Conservation (phyloP, 257 asterid genomes). For the Euphrasia confusa region DNA sequence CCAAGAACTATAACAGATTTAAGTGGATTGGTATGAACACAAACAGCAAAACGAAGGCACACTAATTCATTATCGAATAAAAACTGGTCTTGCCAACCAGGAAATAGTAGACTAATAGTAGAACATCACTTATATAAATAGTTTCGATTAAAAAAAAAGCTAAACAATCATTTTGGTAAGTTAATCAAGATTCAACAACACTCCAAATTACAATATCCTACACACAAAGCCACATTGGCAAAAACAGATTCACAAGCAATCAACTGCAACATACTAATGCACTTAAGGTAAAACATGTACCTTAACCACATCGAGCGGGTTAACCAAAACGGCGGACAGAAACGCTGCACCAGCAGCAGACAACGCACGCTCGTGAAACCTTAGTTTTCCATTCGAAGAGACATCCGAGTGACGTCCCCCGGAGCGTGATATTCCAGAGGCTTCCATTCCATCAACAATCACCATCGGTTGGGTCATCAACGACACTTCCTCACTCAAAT, state of each 20-base stretch:
- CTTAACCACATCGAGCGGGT: constrained; percentile 93
- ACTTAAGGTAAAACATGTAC: constrained; percentile 27
- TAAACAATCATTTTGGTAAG: constrained; percentile 10
- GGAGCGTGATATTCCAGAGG: constrained; percentile 29
- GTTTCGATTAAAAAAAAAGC: constrained; percentile 2
- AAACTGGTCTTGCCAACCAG: too few relatives aligned
- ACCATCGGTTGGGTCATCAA: constrained; percentile 50
- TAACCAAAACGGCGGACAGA: constrained; percentile 77
- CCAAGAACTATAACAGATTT: not conserved
- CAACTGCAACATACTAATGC: too few relatives aligned
- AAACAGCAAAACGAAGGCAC: not conserved
- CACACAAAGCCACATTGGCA: not conserved
- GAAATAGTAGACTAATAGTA: not conserved
- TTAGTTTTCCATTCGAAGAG: constrained; percentile 36
- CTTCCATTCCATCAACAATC: constrained; percentile 35
- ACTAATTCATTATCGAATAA: too few relatives aligned
- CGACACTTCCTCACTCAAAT: constrained; percentile 30
- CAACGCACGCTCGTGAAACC: constrained; percentile 53
- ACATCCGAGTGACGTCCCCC: constrained; percentile 18
- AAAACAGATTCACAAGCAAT: too few relatives aligned
- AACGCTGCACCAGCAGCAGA: constrained; percentile 96
- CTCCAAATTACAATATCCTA: constrained; percentile 1
- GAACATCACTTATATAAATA: not conserved
- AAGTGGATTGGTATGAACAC: not conserved
- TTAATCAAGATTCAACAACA: constrained; percentile 13